A percentile compares a stretch with the other conserved stretches of the same genome.
These are phyloP conservation scores for Talaromyces sp. DNA, from an alignment of 2,329 filamentous ascomycete genomes.

Conservation along the genomic window DNA sequence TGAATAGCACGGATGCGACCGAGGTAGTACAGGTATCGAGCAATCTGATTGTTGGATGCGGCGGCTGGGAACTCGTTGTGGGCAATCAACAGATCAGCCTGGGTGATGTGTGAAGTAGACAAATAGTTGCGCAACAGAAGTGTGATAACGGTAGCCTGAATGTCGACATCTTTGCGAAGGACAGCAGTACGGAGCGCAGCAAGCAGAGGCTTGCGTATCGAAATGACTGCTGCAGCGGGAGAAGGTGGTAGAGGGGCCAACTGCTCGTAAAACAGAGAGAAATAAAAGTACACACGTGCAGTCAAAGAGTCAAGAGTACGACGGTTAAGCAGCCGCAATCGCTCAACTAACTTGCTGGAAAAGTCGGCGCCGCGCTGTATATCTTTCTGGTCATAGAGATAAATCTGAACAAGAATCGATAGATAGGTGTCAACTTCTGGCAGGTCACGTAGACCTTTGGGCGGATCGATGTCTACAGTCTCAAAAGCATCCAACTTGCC, in stretches of 20 bases:
- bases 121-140: conserved; percentile 94
- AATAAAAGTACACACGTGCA: conserved; percentile 97
- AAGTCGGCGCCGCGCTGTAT: conserved; percentile 78
- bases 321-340: conserved; percentile 84
- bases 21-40: conserved; percentile 94
- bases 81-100: conserved; percentile 91
- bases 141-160: conserved; percentile 94
- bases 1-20: conserved; percentile 95
- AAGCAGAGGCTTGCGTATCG: conserved; percentile 80
- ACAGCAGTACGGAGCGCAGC: conserved; percentile 92
- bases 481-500: conserved; percentile 65
- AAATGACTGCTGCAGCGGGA: conserved; percentile 79
- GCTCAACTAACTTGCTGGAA: conserved; percentile 76
- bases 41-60: conserved; percentile 96
- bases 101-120: conserved; percentile 90
- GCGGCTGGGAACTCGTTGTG: conserved; percentile 94
- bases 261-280: conserved; percentile 90
- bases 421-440: conserved; percentile 88
- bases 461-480: conserved; percentile 67
- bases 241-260: conserved; percentile 83
- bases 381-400: conserved; percentile 81
- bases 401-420: conserved; percentile 80
- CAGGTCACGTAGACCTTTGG: conserved; percentile 67
- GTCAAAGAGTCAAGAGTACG: conserved; percentile 90
- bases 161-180: conserved; percentile 92